Evolutionary conservation across 2,329 filamentous ascomycete genomes (phyloP).

Genomic region (Karstenula rhodostoma): DNA sequence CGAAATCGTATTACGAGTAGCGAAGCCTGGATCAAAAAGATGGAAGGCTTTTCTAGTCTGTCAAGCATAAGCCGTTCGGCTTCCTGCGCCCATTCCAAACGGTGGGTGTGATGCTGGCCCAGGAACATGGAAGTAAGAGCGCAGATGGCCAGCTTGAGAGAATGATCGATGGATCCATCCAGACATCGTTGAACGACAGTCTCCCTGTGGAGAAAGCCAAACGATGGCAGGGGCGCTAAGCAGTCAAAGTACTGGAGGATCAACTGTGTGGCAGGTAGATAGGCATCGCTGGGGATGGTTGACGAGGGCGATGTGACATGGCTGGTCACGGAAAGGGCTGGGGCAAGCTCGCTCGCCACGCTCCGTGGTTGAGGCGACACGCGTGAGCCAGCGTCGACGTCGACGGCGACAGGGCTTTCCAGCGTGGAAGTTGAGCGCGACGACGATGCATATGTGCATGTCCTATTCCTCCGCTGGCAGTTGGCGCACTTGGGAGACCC

Average conservation of each 20-base stretch:
- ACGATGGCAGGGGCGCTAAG: not conserved
- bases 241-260: not conserved
- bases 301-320: not conserved
- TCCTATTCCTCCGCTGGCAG: constrained; percentile 1
- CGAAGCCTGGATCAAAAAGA: constrained; percentile 8
- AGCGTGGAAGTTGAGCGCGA: not conserved
- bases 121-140: constrained; percentile 3
- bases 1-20: constrained; percentile 4
- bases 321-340: not conserved
- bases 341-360: not conserved
- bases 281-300: not conserved
- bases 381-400: not conserved
- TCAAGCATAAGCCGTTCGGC: constrained; percentile 4
- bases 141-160: constrained; percentile 4
- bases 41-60: constrained; percentile 8
- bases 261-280: not conserved
- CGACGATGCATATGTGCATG: constrained; percentile 4
- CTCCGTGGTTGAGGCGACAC: not conserved
- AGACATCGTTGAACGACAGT: constrained; percentile 10
- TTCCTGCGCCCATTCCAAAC: constrained; percentile 7
- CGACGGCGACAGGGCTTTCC: not conserved
- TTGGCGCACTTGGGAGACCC: not conserved
- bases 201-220: constrained; percentile 6
- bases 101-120: not conserved
- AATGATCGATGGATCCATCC: not conserved